Evolutionary conservation across 441 rosid genomes (phyloP).

Genomic region (Macaranga tanarius): DNA sequence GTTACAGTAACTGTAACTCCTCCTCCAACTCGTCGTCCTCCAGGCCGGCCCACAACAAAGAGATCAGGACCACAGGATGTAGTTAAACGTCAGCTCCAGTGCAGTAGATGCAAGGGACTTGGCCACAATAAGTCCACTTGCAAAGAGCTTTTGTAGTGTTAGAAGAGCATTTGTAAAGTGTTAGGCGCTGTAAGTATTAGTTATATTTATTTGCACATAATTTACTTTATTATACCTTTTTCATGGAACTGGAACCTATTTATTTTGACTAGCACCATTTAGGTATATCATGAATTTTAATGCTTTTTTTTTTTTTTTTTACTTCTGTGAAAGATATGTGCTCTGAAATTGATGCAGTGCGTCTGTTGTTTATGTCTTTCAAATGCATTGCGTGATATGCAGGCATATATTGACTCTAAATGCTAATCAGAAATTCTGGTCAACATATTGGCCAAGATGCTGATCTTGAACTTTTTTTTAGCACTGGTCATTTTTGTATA

Average conservation of each 20-base stretch:
- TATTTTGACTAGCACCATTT: background rate
- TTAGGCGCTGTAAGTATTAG: slow-evolving; percentile 34
- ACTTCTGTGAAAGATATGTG: background rate
- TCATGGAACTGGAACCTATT: background rate
- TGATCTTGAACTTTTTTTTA: background rate
- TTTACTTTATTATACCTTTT: background rate
- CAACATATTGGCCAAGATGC: background rate
- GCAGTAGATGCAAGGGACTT: slow-evolving; percentile 93
- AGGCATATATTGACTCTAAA: background rate
- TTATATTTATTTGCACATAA: slow-evolving; percentile 3
- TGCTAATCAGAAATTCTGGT: background rate
- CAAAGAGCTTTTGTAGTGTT: slow-evolving; percentile 56
- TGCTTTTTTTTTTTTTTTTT: too few relatives aligned
- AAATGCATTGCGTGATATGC: background rate
- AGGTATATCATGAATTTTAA: background rate
- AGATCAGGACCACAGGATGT: slow-evolving; percentile 55
- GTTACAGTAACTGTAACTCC: slow-evolving; percentile 68
- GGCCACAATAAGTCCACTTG: slow-evolving; percentile 96
- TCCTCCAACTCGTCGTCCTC: slow-evolving; percentile 83
- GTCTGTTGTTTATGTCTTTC: background rate
- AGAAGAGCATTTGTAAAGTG: slow-evolving; percentile 47
- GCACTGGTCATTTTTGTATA: background rate
- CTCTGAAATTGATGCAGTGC: background rate
- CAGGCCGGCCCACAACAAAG: slow-evolving; percentile 83
- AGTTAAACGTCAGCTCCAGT: slow-evolving; percentile 81